phyloP scores from a whole-genome alignment of 345 rosid species.

The Heritiera littoralis region DNA sequence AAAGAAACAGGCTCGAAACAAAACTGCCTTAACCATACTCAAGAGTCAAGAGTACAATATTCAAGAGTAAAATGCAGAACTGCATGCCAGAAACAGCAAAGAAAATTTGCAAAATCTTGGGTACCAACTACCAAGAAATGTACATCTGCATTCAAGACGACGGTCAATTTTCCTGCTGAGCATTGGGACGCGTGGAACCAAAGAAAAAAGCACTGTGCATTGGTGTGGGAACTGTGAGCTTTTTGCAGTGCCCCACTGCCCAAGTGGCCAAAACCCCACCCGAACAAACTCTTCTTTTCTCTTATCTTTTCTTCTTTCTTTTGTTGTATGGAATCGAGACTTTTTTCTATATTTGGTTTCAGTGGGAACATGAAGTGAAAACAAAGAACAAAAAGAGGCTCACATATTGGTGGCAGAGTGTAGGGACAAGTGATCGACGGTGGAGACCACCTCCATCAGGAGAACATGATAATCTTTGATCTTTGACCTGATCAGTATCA shows the following conservation, averaged over 20 bases:
- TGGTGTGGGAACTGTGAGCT: conserved; percentile 9
- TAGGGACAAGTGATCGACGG: not conserved
- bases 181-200: conserved; percentile 11
- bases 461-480: not conserved
- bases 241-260: not conserved
- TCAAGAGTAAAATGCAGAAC: not conserved
- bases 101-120: not conserved
- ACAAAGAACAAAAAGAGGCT: not conserved
- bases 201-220: not conserved
- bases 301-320: not conserved
- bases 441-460: not conserved
- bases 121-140: not conserved
- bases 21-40: not conserved
- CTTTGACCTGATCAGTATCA: not conserved
- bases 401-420: not conserved
- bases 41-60: not conserved
- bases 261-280: not conserved
- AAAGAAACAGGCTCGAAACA: not conserved
- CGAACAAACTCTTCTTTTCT: no score
- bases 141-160: not conserved
- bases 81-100: not conserved
- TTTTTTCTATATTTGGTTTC: not conserved
- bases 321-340: not conserved
- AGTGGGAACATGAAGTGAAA: not conserved
- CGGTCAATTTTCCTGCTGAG: not conserved